A percentile compares a stretch with the other conserved stretches of the same genome.
Conservation (phyloP, 2,329 filamentous ascomycete genomes). For the Aspergillus tubingensis region DNA sequence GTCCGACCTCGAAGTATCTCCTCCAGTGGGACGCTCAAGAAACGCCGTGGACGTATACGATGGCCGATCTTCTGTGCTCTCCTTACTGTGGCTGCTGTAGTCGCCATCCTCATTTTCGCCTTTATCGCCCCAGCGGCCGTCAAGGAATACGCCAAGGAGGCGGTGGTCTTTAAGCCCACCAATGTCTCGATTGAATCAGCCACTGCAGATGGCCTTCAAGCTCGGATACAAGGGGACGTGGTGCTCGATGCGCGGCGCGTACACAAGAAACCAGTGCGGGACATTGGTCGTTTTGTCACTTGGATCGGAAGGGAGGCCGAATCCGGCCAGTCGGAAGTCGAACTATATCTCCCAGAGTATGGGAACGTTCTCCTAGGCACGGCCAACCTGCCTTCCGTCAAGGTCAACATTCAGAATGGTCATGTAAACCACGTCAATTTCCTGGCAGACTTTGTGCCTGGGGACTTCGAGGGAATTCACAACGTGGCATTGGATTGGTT, state of each 20-base stretch:
- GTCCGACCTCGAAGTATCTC: conserved; percentile 22
- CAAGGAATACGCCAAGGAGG: conserved; percentile 82
- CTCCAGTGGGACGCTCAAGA: conserved; percentile 18
- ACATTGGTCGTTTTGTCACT: conserved; percentile 75
- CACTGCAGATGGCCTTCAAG: conserved; percentile 73
- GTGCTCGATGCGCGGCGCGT: conserved; percentile 77
- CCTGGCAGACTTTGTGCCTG: conserved; percentile 72
- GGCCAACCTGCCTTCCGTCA: conserved; percentile 72
- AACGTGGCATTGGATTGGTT: conserved; percentile 86
- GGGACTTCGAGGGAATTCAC: conserved; percentile 74
- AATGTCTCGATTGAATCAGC: conserved; percentile 84
- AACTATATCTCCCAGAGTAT: conserved; percentile 82
- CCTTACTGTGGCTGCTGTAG: conserved; percentile 59
- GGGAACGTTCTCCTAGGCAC: conserved; percentile 74
- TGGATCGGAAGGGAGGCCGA: conserved; percentile 78
- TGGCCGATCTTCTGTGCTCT: conserved; percentile 76
- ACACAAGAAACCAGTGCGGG: conserved; percentile 67
- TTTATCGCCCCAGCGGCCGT: conserved; percentile 80
- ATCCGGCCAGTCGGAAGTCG: conserved; percentile 69
- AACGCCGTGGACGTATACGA: conserved; percentile 45
- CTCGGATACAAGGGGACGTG: conserved; percentile 80
- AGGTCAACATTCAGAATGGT: conserved; percentile 75
- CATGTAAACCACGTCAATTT: conserved; percentile 78
- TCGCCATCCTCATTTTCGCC: conserved; percentile 72
- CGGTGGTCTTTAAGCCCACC: conserved; percentile 77